Evolutionary conservation across 176 grass and related monocot genomes (phyloP), one percentile per base, ranked within the genome.

Genomic region (Thalia dealbata): DNA sequence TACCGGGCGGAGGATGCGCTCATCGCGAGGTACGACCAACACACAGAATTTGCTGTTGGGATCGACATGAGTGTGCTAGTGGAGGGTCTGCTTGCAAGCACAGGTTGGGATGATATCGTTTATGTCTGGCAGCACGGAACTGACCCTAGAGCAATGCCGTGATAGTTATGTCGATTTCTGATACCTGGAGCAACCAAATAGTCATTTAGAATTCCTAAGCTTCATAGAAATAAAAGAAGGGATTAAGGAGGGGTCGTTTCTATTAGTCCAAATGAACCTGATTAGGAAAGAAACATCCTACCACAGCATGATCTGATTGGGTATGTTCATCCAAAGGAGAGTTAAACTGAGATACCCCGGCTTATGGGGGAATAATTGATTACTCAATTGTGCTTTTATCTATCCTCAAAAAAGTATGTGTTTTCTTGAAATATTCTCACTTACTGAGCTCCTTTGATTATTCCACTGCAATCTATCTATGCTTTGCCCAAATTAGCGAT

Each of bases 11-110:
- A 96, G 70, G 89, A 96, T 26, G 80, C 89, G 1, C 78, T 85
- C 25, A 80, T 91, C 26, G 80, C 72, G 3, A 79, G 80, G 75
- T 92, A 89, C 65, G 66, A 55, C 12, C 92, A 96, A 59, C 92
- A 96, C 82, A 91, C 92, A 0, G 89, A 96, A 64, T 96, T 96
- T 14, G 84, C 86, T 7, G 82, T 84, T 1, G 92, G 89, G 25
- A 81, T 96, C 23, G 92, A 96, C 72, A 88, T 91, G 89, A 96
- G 92, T 10, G 84, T 91, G 22, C 86, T 96, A 7, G 87, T 89
- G 0, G 89, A 91, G 38, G 92, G 92, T 1, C 25, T 96, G 64
- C 79, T 96, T 0, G 92, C 92, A 0, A 96, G 92, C 74, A 71
- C 89, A 7, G 92, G 92, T 0, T 96, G 92, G 92, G 92, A 96